Conservation (phyloP, 768 basidiomycete species). For the Amanita rubescens region DNA sequence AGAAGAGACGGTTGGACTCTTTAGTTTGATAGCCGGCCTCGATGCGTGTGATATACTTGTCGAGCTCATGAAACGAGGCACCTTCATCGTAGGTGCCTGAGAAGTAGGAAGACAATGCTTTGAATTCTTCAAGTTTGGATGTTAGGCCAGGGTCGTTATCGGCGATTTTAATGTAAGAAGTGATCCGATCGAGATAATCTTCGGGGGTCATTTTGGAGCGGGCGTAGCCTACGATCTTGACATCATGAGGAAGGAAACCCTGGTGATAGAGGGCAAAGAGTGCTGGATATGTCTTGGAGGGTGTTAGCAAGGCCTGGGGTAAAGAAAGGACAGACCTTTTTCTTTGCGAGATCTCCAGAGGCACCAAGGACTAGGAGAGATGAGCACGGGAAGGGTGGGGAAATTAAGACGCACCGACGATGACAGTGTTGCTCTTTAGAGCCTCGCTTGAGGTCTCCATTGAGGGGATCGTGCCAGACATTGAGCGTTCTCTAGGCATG, state of each 20-base stretch:
- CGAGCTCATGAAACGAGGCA: constrained; percentile 69
- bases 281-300: constrained; percentile 85
- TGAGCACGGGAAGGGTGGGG: constrained; percentile 8
- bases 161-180: constrained; percentile 78
- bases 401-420: constrained; percentile 58
- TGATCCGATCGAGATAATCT: constrained; percentile 81
- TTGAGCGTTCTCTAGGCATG: constrained; percentile 44
- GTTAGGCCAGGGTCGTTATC: constrained; percentile 53
- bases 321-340: constrained; percentile 56
- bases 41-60: constrained; percentile 67
- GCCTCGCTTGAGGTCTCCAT: constrained; percentile 70
- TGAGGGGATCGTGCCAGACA: constrained; percentile 83
- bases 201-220: constrained; percentile 86
- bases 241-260: constrained; percentile 72
- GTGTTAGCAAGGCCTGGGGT: constrained; percentile 2
- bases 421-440: constrained; percentile 82
- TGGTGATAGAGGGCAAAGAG: constrained; percentile 83
- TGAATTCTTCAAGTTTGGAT: constrained; percentile 75
- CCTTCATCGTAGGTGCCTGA: constrained; percentile 86
- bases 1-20: constrained; percentile 81
- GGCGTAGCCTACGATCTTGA: constrained; percentile 94
- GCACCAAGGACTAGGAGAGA: constrained; percentile 74
- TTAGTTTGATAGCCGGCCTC: constrained; percentile 62
- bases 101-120: constrained; percentile 71
- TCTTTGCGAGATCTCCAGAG: constrained; percentile 97